These are phyloP conservation scores for Grosmannia clavigera DNA, from an alignment of 2,329 filamentous ascomycete genomes.

Conservation along the genomic window DNA sequence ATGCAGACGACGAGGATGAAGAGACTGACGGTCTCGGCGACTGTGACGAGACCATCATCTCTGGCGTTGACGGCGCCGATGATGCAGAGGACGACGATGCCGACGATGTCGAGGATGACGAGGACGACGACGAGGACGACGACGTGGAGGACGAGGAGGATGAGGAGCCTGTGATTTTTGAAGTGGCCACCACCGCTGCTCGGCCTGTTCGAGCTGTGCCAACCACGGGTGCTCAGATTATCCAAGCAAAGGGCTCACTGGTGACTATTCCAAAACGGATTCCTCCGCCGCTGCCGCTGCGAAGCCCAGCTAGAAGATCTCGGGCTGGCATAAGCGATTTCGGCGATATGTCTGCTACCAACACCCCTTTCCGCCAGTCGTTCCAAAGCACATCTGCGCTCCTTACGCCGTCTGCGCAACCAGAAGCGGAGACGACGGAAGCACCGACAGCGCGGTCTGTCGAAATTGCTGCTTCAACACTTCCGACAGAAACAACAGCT, in stretches of 20 bases:
- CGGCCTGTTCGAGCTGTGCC: conserved; percentile 45
- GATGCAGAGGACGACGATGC: conserved; percentile 30
- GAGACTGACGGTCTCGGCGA: conserved; percentile 29
- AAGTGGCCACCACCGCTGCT: conserved; percentile 46
- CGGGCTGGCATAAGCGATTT: conserved; percentile 42
- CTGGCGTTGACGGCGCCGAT: conserved; percentile 16
- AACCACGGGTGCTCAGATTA: conserved; percentile 54
- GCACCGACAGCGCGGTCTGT: not conserved
- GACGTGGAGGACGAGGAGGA: conserved; percentile 27
- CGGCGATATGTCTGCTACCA: conserved; percentile 42
- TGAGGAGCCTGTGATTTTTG: conserved; percentile 57
- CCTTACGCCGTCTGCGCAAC: not conserved
- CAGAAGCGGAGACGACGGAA: not conserved
- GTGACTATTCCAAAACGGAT: conserved; percentile 75
- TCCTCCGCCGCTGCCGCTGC: conserved; percentile 63
- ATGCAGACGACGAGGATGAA: conserved; percentile 30
- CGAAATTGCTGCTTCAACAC: not conserved
- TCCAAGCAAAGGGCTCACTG: conserved; percentile 62
- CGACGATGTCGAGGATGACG: conserved; percentile 26
- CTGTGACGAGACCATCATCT: not conserved
- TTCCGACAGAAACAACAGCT: too few species aligned
- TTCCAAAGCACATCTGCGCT: conserved; percentile 21
- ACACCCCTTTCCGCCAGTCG: conserved; percentile 38
- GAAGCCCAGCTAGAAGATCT: conserved; percentile 57
- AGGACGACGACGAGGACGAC: conserved; percentile 41